A percentile compares a stretch with the other conserved stretches of the same genome.
phyloP scores from a whole-genome alignment of 495 filamentous ascomycete species.

The Penicillium pancosmium region DNA sequence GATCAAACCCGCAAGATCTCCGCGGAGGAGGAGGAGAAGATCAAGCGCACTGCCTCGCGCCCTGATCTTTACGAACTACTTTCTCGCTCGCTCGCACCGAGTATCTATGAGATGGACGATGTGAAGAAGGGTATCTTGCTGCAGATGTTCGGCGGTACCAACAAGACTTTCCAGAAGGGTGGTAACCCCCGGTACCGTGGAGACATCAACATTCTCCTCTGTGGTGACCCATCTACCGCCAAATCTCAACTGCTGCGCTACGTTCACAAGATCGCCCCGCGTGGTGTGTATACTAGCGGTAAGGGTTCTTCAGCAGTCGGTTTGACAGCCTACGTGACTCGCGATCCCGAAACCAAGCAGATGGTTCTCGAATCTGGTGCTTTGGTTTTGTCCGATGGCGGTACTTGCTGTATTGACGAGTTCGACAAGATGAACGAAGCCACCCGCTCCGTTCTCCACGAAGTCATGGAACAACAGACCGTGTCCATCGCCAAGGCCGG shows the following conservation, averaged over 20 bases:
- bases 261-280: slow-evolving; percentile 95
- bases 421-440: slow-evolving; percentile 99
- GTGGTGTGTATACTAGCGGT: slow-evolving; percentile 95
- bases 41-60: slow-evolving; percentile 76
- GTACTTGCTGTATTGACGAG: slow-evolving; percentile 98
- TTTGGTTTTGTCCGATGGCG: slow-evolving; percentile 91
- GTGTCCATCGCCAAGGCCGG: slow-evolving; percentile 98
- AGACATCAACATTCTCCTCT: slow-evolving; percentile 95
- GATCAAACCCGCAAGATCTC: slow-evolving; percentile 81
- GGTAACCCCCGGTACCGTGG: slow-evolving; percentile 94
- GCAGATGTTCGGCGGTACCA: slow-evolving; percentile 97
- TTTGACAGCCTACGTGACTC: slow-evolving; percentile 96
- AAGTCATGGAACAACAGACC: slow-evolving; percentile 99
- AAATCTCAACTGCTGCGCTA: slow-evolving; percentile 95
- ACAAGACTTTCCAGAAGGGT: slow-evolving; percentile 96
- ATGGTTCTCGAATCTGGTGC: slow-evolving; percentile 96
- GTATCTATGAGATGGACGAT: slow-evolving; percentile 97
- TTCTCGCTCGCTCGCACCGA: slow-evolving; percentile 87
- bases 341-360: slow-evolving; percentile 91
- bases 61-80: slow-evolving; percentile 94
- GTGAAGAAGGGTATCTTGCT: slow-evolving; percentile 98
- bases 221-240: slow-evolving; percentile 93
- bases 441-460: slow-evolving; percentile 93
- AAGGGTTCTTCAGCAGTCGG: slow-evolving; percentile 97
- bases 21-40: slow-evolving; percentile 91